Conservation (phyloP, 2,329 filamentous ascomycete genomes). For the Phaeosphaeria sp. region DNA sequence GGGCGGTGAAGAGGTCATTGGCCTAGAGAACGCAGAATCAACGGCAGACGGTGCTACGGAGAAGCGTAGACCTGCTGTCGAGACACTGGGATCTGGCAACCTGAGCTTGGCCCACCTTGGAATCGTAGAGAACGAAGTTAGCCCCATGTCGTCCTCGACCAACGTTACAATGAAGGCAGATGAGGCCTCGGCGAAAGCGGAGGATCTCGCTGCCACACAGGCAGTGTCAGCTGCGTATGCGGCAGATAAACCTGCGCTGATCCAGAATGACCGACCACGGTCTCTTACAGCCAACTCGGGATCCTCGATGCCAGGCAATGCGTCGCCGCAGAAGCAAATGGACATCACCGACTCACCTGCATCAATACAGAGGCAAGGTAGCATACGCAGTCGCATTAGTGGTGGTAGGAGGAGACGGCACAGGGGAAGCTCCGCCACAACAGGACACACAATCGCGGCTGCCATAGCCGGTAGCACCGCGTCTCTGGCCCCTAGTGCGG, state of each 20-base stretch:
- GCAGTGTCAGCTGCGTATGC: conserved; percentile 68
- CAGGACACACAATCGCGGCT: conserved; percentile 71
- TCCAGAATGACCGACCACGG: conserved; percentile 45
- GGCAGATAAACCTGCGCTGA: conserved; percentile 46
- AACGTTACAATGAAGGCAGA: conserved; percentile 61
- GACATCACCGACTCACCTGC: conserved; percentile 68
- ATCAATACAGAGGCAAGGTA: conserved; percentile 60
- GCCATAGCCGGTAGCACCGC: conserved; percentile 73
- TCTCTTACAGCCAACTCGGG: conserved; percentile 49
- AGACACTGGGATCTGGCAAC: conserved; percentile 87
- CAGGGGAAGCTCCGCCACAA: conserved; percentile 77
- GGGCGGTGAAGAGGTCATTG: conserved; percentile 53
- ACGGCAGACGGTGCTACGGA: conserved; percentile 27
- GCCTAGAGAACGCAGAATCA: conserved; percentile 34
- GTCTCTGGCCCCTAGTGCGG: conserved; percentile 70
- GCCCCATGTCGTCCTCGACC: conserved; percentile 64
- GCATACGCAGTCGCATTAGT: conserved; percentile 61
- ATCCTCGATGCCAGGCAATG: conserved; percentile 27
- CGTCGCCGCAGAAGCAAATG: conserved; percentile 67
- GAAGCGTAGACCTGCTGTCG: conserved; percentile 74
- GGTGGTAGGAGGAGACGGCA: conserved; percentile 67
- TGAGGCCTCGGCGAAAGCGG: conserved; percentile 61
- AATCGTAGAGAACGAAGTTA: conserved; percentile 68
- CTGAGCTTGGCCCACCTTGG: conserved; percentile 89
- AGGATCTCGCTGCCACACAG: conserved; percentile 65